These are phyloP conservation scores for Aquilaria malaccensis DNA, from an alignment of 345 rosid genomes.

Conservation along the genomic window DNA sequence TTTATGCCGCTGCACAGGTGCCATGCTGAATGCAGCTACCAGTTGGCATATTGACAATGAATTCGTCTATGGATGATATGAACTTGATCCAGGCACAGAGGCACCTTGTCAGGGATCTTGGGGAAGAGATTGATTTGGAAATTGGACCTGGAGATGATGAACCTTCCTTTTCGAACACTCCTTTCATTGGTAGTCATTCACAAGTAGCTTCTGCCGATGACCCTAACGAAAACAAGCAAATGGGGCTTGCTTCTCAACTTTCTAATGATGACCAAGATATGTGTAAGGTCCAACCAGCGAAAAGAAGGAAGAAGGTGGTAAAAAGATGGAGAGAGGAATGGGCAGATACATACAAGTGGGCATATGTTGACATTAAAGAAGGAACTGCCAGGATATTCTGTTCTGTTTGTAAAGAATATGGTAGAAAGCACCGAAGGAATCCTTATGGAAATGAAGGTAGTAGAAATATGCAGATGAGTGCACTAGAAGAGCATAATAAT, in stretches of 20 bases:
- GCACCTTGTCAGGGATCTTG: slow-evolving; percentile 92
- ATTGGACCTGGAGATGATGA: slow-evolving; percentile 94
- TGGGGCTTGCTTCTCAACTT: slow-evolving; percentile 65
- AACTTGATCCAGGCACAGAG: slow-evolving; percentile 94
- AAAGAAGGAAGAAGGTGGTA: slow-evolving; percentile 96
- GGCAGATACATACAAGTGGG: slow-evolving; percentile 99
- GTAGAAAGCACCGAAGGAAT: slow-evolving; percentile 93
- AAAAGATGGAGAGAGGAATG: slow-evolving; percentile 99
- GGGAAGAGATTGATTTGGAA: slow-evolving; percentile 98
- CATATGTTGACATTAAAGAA: slow-evolving; percentile 94
- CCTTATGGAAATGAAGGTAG: slow-evolving; percentile 99
- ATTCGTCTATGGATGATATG: slow-evolving; percentile 93
- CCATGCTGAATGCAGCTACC: slow-evolving; percentile 97
- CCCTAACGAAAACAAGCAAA: slow-evolving; percentile 73
- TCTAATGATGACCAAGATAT: slow-evolving; percentile 63
- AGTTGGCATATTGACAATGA: slow-evolving; percentile 72
- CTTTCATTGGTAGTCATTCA: slow-evolving; percentile 57
- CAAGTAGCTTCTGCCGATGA: slow-evolving; percentile 73
- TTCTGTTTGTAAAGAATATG: slow-evolving; percentile 94
- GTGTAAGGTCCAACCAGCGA: slow-evolving; percentile 52
- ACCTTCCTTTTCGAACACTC: slow-evolving; percentile 66
- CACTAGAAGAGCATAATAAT: slow-evolving; percentile 94
- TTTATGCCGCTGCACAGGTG: slow-evolving; percentile 10
- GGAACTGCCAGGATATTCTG: slow-evolving; percentile 97
- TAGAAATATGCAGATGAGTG: slow-evolving; percentile 99